These are phyloP conservation scores for Theobroma grandiflorum DNA, from an alignment of 441 rosid species.

Conservation along the genomic window DNA sequence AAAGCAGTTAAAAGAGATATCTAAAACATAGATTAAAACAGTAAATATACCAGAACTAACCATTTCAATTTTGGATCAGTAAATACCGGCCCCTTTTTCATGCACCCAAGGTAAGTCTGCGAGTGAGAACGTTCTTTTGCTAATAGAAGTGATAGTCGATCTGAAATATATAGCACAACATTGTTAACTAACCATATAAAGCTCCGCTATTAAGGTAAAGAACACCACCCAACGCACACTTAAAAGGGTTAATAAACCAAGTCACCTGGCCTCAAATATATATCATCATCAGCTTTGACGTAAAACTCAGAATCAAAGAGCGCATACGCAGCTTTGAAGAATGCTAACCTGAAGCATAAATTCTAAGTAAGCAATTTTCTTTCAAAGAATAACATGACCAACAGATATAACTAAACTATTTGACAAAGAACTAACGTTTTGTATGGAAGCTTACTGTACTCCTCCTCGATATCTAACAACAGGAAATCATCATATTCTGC, in stretches of 20 bases:
- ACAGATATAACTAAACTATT: constrained; percentile 4
- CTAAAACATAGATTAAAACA: constrained; percentile 18
- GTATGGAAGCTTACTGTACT: constrained; percentile 94
- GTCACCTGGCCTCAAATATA: constrained; percentile 89
- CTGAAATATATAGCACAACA: constrained; percentile 40
- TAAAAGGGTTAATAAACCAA: constrained; percentile 18
- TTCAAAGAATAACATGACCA: not conserved
- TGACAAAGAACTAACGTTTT: constrained; percentile 81
- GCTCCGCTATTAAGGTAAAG: not conserved
- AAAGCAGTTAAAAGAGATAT: constrained; percentile 24
- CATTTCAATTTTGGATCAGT: constrained; percentile 88
- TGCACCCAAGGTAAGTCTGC: constrained; percentile 92
- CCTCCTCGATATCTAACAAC: constrained; percentile 87
- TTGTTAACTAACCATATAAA: not conserved
- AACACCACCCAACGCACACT: not conserved
- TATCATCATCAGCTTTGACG: constrained; percentile 95
- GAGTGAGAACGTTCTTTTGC: constrained; percentile 83
- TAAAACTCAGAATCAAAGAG: constrained; percentile 87
- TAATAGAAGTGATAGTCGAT: constrained; percentile 80
- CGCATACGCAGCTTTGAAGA: constrained; percentile 88
- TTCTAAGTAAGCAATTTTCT: constrained; percentile 10
- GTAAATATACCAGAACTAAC: constrained; percentile 42
- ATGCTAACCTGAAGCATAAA: constrained; percentile 66
- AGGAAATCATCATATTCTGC: constrained; percentile 84
- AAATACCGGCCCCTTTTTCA: constrained; percentile 91